Evolutionary conservation across 495 filamentous ascomycete genomes (phyloP).

Genomic region (Trichoderma erinaceum): DNA sequence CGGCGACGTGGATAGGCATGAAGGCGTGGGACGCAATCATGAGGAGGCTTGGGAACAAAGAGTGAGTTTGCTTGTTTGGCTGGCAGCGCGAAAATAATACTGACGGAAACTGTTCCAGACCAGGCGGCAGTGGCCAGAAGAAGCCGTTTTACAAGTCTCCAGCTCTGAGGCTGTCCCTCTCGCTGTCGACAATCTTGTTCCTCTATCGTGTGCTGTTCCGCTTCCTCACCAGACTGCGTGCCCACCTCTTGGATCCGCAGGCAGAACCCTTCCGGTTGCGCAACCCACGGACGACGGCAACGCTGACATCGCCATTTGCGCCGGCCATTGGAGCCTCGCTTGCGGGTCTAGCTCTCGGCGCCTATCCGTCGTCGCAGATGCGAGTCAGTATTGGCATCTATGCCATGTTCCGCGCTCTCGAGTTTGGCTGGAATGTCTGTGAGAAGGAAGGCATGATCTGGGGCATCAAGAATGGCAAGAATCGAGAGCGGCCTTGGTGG

Average conservation of each 20-base stretch:
- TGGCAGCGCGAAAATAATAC: neutral
- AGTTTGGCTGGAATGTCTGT: slow-evolving; percentile 78
- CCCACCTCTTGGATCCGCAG: slow-evolving; percentile 65
- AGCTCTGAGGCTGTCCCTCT: slow-evolving; percentile 70
- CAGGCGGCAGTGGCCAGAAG: slow-evolving; percentile 30
- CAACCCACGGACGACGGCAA: slow-evolving; percentile 66
- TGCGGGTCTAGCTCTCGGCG: slow-evolving; percentile 72
- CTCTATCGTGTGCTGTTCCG: slow-evolving; percentile 84
- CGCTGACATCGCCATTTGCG: slow-evolving; percentile 74
- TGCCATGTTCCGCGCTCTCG: slow-evolving; percentile 66
- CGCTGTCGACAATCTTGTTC: slow-evolving; percentile 75
- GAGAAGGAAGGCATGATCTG: slow-evolving; percentile 76
- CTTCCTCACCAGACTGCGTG: slow-evolving; percentile 76
- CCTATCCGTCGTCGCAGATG: slow-evolving; percentile 71
- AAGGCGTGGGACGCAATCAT: slow-evolving; percentile 61
- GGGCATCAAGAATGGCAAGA: slow-evolving; percentile 40
- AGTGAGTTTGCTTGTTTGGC: slow-evolving; percentile 29
- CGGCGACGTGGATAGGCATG: slow-evolving; percentile 60
- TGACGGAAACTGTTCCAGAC: neutral
- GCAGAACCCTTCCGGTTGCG: slow-evolving; percentile 71
- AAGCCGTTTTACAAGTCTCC: slow-evolving; percentile 58
- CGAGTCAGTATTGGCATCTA: slow-evolving; percentile 77
- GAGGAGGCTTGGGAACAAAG: slow-evolving; percentile 36
- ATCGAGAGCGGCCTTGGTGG: slow-evolving; percentile 64
- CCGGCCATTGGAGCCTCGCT: slow-evolving; percentile 83